Evolutionary conservation across 768 basidiomycete genomes (phyloP), one percentile per base, ranked within the genome.

Genomic region (Kwoniella botswanensis): DNA sequence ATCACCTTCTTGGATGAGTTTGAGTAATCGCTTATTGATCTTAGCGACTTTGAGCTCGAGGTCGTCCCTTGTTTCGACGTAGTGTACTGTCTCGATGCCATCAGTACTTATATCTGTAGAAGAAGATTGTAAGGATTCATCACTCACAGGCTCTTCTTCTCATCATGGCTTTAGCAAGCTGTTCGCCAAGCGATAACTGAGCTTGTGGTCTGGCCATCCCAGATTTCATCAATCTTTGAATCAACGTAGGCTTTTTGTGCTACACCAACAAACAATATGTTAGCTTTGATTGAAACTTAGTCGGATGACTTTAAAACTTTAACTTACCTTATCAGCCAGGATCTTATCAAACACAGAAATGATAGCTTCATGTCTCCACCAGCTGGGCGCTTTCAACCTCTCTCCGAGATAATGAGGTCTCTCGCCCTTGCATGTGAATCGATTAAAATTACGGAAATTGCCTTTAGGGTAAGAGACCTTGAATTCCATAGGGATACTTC

Each of bases 381-480:
- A 97, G 73, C 90, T 90, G 0, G 94, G 94, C 50, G 93, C 87
- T 78, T 92, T 91, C 79, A 96, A 92, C 74, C 92, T 90, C 78
- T 96, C 94, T 2, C 93, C 93, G 15, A 94, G 91, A 43, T 54
- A 92, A 87, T 41, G 90, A 89, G 44, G 93, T 89, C 3, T 89
- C 90, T 22, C 92, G 90, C 60, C 92, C 86, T 84, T 93, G 6
- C 92, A 90, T 76, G 92, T 91, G 69, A 95, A 93, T 82, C 92
- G 92, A 86, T 93, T 94, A 46, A 94, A 89, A 11, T 93, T 93
- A 17, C 94, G 86, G 86, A 97, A 94, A 46, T 92, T 87, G 43
- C 94, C 93, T 2, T 92, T 93, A 7, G 94, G 94, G 85, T 94
- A 97, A 1, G 94, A 92, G 79, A 96, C 92, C 81, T 94, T 95